Evolutionary conservation across 179 eudicot species (phyloP), one percentile per base, ranked within the genome.

Genomic region (Spergularia azorica): DNA sequence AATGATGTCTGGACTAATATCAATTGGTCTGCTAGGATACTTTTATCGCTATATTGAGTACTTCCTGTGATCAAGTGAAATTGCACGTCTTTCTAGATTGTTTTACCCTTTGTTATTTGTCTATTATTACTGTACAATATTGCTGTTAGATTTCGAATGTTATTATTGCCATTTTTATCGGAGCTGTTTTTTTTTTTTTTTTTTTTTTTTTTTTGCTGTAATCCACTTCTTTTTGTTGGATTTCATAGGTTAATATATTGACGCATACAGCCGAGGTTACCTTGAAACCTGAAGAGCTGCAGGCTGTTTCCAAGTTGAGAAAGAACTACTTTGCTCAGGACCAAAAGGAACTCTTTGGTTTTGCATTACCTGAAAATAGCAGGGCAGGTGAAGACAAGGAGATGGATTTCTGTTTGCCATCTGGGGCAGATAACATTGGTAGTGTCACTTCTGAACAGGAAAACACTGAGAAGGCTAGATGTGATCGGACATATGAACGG

Each of bases 191-290:
- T 50, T 4, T 21, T 12, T 32, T 26, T 26, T 26, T 1, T 26
- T 26, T 26, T 26, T 1, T 26, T 26, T 26, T 26, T 1, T 26
- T 26, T 26, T 26, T 73, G 15, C 16, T 6, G 64, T 76, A 0
- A 73, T 38, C 41, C 70, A 6, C 39, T 60, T 77, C 17, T 39
- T 61, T 61, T 58, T 43, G 36, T 58, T 69, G 78, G 52, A 43
- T 80, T 71, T 18, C 62, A 1, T 79, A 90, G 96, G 87, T 91
- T 48, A 90, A 91, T 81, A 86, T 90, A 60, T 84, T 91, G 84
- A 84, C 82, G 50, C 96, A 90, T 78, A 87, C 90, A 5, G 83
- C 87, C 46, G 90, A 90, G 38, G 87, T 82, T 69, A 16, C 70
- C 9, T 48, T 75, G 60, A 15, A 32, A 10, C 1, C 51, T 13